phyloP scores from a whole-genome alignment of 371 early-diverging fungal species.

The Blyttiomyces sp. region DNA sequence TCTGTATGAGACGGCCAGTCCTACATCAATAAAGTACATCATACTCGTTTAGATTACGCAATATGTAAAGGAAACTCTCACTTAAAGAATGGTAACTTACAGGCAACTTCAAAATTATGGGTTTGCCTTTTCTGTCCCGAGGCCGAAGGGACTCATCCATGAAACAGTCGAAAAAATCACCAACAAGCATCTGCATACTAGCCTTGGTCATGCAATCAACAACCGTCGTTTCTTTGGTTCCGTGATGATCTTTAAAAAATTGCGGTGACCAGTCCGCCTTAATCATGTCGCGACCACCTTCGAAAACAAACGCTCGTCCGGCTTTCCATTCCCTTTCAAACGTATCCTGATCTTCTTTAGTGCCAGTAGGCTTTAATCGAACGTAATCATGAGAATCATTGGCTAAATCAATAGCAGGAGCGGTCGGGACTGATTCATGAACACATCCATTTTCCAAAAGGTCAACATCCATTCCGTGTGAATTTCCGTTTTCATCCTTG shows the following conservation, averaged over 20 bases:
- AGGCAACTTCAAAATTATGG: slow-evolving; percentile 36
- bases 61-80: neutral
- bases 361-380: no score
- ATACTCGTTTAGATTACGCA: neutral
- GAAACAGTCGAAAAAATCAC: slow-evolving; percentile 48
- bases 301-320: slow-evolving; percentile 42
- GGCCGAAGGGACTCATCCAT: slow-evolving; percentile 1
- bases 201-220: slow-evolving; percentile 41
- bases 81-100: slow-evolving; percentile 11
- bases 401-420: no score
- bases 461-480: no score
- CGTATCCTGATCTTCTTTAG: slow-evolving; percentile 10
- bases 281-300: slow-evolving; percentile 21
- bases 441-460: no score
- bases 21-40: slow-evolving; percentile 26
- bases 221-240: slow-evolving; percentile 34
- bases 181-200: slow-evolving; percentile 17
- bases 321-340: slow-evolving; percentile 44
- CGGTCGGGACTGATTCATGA: no score
- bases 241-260: slow-evolving; percentile 36
- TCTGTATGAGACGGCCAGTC: slow-evolving; percentile 67
- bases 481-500: no score
- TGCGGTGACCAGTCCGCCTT: slow-evolving; percentile 41
- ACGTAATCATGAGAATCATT: no score
- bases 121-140: slow-evolving; percentile 18